These are phyloP conservation scores for Sporodiniella umbellata DNA, from an alignment of 371 early-diverging fungal species.

Conservation along the genomic window DNA sequence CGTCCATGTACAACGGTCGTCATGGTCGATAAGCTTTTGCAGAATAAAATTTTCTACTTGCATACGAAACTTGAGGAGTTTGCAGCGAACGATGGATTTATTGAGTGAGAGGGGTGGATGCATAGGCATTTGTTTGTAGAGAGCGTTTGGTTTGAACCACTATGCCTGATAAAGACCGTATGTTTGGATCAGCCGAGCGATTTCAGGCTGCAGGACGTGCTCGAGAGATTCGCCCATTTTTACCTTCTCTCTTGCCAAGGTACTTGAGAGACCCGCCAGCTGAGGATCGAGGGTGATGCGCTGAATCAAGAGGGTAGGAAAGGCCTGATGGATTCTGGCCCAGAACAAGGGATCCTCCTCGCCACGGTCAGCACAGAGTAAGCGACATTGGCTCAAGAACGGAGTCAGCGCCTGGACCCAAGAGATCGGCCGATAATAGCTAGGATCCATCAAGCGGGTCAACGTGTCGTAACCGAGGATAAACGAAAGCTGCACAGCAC, in stretches of 20 bases:
- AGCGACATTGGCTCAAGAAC: conserved; percentile 36
- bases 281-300: conserved; percentile 18
- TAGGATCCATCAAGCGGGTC: conserved; percentile 56
- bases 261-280: conserved; percentile 23
- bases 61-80: no score
- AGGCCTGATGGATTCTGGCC: conserved; percentile 1
- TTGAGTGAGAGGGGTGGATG: no score
- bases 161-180: neutral
- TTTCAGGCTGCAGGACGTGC: neutral
- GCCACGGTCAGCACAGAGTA: conserved; percentile 54
- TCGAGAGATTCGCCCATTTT: neutral
- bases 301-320: conserved; percentile 7
- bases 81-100: no score
- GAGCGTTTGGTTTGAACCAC: neutral
- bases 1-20: no score
- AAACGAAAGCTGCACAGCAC: no score
- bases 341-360: conserved; percentile 16
- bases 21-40: no score
- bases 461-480: conserved; percentile 66
- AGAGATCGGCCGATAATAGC: conserved; percentile 46
- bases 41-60: no score
- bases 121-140: neutral
- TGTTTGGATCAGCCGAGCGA: neutral
- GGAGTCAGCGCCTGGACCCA: conserved; percentile 38
- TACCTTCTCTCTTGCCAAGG: conserved; percentile 16